Percentiles rank a stretch among this genome's conserved stretches.
phyloP scores from a whole-genome alignment of 495 filamentous ascomycete species.

The Neurospora sp. region DNA sequence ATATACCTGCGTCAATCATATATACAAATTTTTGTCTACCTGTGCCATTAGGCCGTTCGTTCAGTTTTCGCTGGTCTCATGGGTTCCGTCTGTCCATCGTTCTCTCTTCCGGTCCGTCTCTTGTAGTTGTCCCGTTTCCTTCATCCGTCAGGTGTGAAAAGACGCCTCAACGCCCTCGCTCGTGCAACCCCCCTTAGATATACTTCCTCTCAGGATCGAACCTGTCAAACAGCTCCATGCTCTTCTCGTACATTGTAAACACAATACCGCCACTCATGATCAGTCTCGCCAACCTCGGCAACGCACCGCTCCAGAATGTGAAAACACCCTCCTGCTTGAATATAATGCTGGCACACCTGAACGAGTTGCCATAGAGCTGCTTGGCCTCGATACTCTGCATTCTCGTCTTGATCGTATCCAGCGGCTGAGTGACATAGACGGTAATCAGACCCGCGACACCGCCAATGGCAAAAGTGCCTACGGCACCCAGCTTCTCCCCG shows the following conservation, averaged over 20 bases:
- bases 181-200: slow-evolving; percentile 39
- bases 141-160: background rate
- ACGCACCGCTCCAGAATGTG: slow-evolving; percentile 89
- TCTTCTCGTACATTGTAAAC: slow-evolving; percentile 99
- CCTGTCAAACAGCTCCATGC: slow-evolving; percentile 75
- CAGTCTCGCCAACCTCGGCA: slow-evolving; percentile 73
- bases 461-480: slow-evolving; percentile 84
- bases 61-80: background rate
- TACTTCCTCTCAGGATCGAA: slow-evolving; percentile 80
- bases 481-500: slow-evolving; percentile 86
- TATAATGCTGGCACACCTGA: slow-evolving; percentile 74
- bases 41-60: background rate
- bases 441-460: slow-evolving; percentile 86
- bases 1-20: background rate
- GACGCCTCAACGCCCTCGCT: slow-evolving; percentile 3
- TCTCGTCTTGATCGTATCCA: slow-evolving; percentile 93
- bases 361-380: slow-evolving; percentile 75
- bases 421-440: slow-evolving; percentile 81
- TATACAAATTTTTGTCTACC: background rate
- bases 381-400: slow-evolving; percentile 96
- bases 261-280: slow-evolving; percentile 93
- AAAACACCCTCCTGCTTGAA: slow-evolving; percentile 81
- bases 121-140: background rate
- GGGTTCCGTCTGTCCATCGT: background rate
- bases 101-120: background rate